Conservation (phyloP, 805 yeast genomes). For the Phaffomyces opuntiae region DNA sequence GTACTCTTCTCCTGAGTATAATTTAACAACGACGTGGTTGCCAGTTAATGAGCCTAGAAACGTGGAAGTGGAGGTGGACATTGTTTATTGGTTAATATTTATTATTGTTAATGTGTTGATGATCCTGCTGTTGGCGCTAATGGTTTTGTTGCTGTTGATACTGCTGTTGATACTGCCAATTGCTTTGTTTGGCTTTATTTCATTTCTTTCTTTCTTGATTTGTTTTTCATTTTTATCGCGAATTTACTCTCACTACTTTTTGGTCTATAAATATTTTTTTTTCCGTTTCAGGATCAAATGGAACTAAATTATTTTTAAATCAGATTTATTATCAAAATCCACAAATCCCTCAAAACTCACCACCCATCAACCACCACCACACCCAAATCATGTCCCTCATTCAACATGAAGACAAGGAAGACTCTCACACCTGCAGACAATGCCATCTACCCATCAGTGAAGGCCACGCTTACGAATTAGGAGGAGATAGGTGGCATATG, state of each 20-base stretch:
- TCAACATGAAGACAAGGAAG: constrained; percentile 1
- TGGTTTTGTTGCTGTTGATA: neutral
- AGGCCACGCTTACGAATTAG: constrained; percentile 93
- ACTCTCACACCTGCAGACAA: constrained; percentile 19
- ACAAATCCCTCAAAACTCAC: too few species aligned
- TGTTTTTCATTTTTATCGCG: too few species aligned
- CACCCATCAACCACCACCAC: too few species aligned
- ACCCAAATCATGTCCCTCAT: neutral
- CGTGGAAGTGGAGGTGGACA: constrained; percentile 33
- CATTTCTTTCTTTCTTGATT: too few species aligned
- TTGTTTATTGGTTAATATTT: neutral
- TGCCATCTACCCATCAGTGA: constrained; percentile 58
- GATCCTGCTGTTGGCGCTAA: neutral
- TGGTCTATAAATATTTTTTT: too few species aligned
- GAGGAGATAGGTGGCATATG: constrained; percentile 94
- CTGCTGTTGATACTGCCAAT: too few species aligned
- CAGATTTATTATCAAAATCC: neutral
- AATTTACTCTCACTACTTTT: too few species aligned
- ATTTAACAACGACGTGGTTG: constrained; percentile 70
- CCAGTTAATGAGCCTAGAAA: constrained; percentile 79
- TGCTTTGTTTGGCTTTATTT: too few species aligned
- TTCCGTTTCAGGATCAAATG: too few species aligned
- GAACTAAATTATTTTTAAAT: too few species aligned
- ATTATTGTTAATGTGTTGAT: neutral
- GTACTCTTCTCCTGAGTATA: constrained; percentile 83